These are phyloP conservation scores for Rhododendron griersonianum DNA, from an alignment of 148 eudicot genomes.

Conservation along the genomic window DNA sequence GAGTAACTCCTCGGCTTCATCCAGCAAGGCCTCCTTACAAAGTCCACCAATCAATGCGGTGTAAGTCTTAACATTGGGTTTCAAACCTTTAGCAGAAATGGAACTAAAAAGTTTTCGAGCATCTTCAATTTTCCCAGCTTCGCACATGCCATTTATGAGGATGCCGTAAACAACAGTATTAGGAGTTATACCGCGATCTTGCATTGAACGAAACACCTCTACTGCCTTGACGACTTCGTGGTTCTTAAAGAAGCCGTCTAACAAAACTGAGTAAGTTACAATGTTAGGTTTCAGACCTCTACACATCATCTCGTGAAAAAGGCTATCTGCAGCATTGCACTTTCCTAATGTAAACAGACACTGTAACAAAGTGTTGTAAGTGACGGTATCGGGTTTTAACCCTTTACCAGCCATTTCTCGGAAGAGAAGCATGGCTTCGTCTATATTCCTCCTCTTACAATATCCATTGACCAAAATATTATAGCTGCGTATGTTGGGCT, in stretches of 20 bases:
- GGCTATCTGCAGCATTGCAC: not conserved
- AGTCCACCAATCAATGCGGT: too few relatives aligned
- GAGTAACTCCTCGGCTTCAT: too few relatives aligned
- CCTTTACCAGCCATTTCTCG: constrained; percentile 5
- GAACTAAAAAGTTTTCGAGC: too few relatives aligned
- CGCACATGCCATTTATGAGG: too few relatives aligned
- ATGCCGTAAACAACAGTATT: not conserved
- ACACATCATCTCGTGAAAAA: not conserved
- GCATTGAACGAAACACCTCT: not conserved
- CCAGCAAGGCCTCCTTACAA: too few relatives aligned
- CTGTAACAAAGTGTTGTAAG: constrained; percentile 2
- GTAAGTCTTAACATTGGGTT: too few relatives aligned
- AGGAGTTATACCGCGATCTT: not conserved
- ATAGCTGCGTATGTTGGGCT: not conserved
- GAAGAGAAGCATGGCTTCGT: not conserved
- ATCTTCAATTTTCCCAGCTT: too few relatives aligned
- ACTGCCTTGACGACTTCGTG: not conserved
- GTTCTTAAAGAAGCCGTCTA: not conserved
- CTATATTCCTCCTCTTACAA: not conserved
- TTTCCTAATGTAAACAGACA: not conserved
- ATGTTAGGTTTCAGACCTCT: not conserved
- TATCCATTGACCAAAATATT: constrained; percentile 11
- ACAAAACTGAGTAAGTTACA: not conserved
- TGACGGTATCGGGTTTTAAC: not conserved
- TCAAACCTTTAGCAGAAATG: too few relatives aligned